Conservation (phyloP, 2,329 filamentous ascomycete genomes). For the Xylaria sp. region DNA sequence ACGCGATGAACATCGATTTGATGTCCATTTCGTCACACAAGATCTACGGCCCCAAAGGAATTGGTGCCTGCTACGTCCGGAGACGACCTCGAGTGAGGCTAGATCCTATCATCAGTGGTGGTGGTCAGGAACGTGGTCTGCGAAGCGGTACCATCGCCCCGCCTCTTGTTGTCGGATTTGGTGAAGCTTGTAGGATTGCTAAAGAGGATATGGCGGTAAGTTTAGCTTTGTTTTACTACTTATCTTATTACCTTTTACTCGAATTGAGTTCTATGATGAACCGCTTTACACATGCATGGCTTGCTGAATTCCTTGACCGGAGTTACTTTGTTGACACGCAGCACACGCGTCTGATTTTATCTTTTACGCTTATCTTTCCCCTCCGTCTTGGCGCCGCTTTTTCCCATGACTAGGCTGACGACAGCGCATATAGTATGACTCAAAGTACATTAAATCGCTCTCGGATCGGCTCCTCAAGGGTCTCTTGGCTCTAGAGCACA, state of each 20-base stretch:
- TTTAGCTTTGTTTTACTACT: constrained; percentile 39
- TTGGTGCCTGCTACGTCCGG: constrained; percentile 95
- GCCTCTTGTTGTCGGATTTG: constrained; percentile 87
- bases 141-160: constrained; percentile 94
- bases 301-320: constrained; percentile 79
- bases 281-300: constrained; percentile 85
- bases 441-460: constrained; percentile 79
- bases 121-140: constrained; percentile 93
- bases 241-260: constrained; percentile 15
- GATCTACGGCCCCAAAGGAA: constrained; percentile 97
- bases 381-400: not conserved
- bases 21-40: constrained; percentile 99
- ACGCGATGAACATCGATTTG: constrained; percentile 96
- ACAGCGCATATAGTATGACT: constrained; percentile 74
- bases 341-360: constrained; percentile 69
- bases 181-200: constrained; percentile 92
- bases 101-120: constrained; percentile 94
- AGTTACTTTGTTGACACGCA: constrained; percentile 64
- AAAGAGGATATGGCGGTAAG: constrained; percentile 89
- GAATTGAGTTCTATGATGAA: constrained; percentile 70
- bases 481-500: constrained; percentile 89
- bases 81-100: constrained; percentile 90
- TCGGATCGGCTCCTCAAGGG: constrained; percentile 85
- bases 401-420: constrained; percentile 4
- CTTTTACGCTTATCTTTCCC: constrained; percentile 23